These are phyloP conservation scores for Nemania sp. DNA, from an alignment of 2,329 filamentous ascomycete species.

Conservation along the genomic window DNA sequence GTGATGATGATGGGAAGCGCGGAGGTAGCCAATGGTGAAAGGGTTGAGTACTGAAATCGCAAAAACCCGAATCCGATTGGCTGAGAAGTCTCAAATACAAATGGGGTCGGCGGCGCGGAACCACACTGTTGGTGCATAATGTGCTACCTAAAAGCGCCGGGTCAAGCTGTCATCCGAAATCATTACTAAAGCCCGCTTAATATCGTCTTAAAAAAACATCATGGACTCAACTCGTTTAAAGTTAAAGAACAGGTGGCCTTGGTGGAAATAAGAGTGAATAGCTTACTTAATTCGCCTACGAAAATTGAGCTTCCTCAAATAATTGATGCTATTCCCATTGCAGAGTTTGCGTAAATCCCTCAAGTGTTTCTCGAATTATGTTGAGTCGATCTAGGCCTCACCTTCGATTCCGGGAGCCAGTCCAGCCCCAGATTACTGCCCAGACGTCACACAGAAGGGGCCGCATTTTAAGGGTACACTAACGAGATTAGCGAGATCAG, in stretches of 20 bases:
- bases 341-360: background rate
- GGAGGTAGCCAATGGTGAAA: background rate
- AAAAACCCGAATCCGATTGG: constrained; percentile 7
- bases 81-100: background rate
- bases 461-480: background rate
- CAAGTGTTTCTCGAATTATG: background rate
- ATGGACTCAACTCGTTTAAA: background rate
- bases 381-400: background rate
- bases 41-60: background rate
- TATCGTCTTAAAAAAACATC: background rate
- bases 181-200: background rate
- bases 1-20: constrained; percentile 1
- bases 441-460: background rate
- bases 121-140: constrained; percentile 2
- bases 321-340: background rate
- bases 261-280: background rate
- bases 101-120: background rate
- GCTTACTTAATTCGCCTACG: background rate
- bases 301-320: background rate
- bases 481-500: background rate
- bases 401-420: background rate
- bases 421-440: background rate
- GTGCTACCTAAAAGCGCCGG: background rate
- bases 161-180: background rate
- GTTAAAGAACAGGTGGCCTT: background rate